These are phyloP conservation scores for Mycena floridula DNA, from an alignment of 768 basidiomycete species.

Conservation along the genomic window DNA sequence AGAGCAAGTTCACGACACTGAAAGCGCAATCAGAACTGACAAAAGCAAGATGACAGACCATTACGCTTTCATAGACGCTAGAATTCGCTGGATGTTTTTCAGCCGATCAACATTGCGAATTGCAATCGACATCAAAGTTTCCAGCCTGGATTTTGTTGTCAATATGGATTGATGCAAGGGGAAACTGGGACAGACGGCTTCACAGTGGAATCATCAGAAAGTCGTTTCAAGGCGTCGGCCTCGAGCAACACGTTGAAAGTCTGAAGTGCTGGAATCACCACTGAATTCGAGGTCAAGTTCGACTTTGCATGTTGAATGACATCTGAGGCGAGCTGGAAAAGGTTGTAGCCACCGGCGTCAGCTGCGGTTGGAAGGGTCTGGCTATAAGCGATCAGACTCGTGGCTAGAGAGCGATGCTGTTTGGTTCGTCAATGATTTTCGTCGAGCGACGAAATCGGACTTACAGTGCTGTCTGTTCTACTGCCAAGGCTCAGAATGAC, in stretches of 20 bases:
- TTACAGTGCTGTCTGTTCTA: constrained; percentile 80
- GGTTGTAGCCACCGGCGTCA: constrained; percentile 32
- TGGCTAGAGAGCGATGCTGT: constrained; percentile 65
- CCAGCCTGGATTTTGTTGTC: constrained; percentile 37
- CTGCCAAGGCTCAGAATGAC: constrained; percentile 77
- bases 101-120: constrained; percentile 59
- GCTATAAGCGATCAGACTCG: constrained; percentile 54
- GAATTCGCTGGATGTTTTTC: constrained; percentile 80
- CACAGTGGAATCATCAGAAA: constrained; percentile 40
- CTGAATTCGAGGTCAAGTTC: constrained; percentile 55
- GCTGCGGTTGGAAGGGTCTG: constrained; percentile 40
- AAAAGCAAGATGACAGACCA: constrained; percentile 13
- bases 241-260: constrained; percentile 71
- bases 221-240: constrained; percentile 47
- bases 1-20: constrained; percentile 58
- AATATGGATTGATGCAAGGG: constrained; percentile 4
- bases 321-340: constrained; percentile 49
- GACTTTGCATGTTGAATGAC: constrained; percentile 47
- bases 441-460: constrained; percentile 18
- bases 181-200: constrained; percentile 29
- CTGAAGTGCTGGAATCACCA: constrained; percentile 80
- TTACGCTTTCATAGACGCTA: constrained; percentile 81
- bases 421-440: constrained; percentile 3
- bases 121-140: constrained; percentile 46
- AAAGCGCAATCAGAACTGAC: neutral